Conservation (phyloP, 2,329 filamentous ascomycete genomes). For the Fusarium staphyleae region DNA sequence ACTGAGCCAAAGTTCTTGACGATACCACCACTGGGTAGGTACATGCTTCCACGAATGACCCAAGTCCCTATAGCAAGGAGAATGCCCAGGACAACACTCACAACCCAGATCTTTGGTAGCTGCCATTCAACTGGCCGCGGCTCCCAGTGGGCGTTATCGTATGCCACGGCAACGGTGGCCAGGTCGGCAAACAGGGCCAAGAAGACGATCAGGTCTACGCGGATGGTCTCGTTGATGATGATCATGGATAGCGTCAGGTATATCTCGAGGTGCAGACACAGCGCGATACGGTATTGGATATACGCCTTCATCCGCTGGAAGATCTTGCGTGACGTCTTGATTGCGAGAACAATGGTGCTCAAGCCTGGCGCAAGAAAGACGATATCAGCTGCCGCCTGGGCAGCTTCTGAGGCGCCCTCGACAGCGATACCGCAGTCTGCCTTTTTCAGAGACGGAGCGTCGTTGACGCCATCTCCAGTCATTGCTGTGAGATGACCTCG, state of each 20-base stretch:
- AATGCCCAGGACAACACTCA: conserved; percentile 13
- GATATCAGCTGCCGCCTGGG: conserved; percentile 22
- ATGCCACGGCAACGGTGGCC: conserved; percentile 22
- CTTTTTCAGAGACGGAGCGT: conserved; percentile 19
- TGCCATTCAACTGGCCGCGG: conserved; percentile 19
- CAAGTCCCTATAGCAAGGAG: conserved; percentile 8
- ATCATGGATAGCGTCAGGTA: conserved; percentile 19
- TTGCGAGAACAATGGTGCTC: conserved; percentile 2
- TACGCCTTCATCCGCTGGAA: conserved; percentile 31
- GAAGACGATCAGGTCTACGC: conserved; percentile 13
- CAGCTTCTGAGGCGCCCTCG: conserved; percentile 19
- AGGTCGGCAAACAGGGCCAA: conserved; percentile 8
- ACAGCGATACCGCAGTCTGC: conserved; percentile 20
- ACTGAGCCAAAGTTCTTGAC: conserved; percentile 19
- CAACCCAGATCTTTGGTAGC: conserved; percentile 21
- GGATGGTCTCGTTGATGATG: conserved; percentile 28
- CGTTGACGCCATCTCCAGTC: conserved; percentile 21
- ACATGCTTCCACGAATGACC: conserved; percentile 2
- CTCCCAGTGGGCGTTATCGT: conserved; percentile 29
- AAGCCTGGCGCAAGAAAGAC: conserved; percentile 9
- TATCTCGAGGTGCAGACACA: conserved; percentile 16
- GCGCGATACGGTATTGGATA: conserved; percentile 25
- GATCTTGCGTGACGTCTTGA: conserved; percentile 12
- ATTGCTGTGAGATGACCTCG: conserved; percentile 20
- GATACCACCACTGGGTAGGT: neutral